phyloP scores from a whole-genome alignment of 2,329 filamentous ascomycete genomes.

The Cyphellophora attinorum region DNA sequence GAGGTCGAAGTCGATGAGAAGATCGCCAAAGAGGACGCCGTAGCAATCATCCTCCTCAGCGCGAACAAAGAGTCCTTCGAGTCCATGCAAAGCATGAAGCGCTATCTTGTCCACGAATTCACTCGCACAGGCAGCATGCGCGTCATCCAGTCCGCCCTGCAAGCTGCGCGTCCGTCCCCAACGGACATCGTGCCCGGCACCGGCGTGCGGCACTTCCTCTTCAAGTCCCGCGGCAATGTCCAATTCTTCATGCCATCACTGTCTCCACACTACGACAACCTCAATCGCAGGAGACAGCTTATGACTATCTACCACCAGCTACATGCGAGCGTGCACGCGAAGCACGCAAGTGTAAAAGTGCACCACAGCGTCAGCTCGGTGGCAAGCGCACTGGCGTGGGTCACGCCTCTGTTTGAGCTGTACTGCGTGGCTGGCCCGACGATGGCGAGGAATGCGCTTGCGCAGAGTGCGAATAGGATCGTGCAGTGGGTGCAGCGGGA shows the following conservation, averaged over 20 bases:
- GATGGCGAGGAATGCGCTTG: constrained; percentile 54
- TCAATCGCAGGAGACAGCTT: constrained; percentile 37
- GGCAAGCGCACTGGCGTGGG: constrained; percentile 76
- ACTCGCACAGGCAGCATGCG: constrained; percentile 65
- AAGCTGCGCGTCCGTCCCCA: constrained; percentile 59
- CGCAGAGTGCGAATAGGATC: constrained; percentile 78
- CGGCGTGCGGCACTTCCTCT: constrained; percentile 81
- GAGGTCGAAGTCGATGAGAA: constrained; percentile 29
- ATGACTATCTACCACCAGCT: constrained; percentile 78
- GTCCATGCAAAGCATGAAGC: constrained; percentile 64
- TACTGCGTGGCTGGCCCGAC: constrained; percentile 85
- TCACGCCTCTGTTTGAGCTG: constrained; percentile 82
- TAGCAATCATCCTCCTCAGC: constrained; percentile 89
- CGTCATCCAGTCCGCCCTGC: constrained; percentile 62
- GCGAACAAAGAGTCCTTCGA: constrained; percentile 91
- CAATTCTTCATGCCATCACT: constrained; percentile 90
- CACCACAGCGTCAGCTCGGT: constrained; percentile 64
- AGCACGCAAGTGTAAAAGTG: constrained; percentile 76
- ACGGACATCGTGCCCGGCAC: constrained; percentile 72
- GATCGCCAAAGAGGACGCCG: constrained; percentile 51
- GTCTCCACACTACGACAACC: constrained; percentile 51
- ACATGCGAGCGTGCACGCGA: constrained; percentile 75
- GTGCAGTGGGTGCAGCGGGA: constrained; percentile 86
- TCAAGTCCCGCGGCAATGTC: constrained; percentile 89
- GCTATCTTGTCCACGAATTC: constrained; percentile 58